phyloP scores from a whole-genome alignment of 2,329 filamentous ascomycete species.

The Phyllosticta citrichinensis region DNA sequence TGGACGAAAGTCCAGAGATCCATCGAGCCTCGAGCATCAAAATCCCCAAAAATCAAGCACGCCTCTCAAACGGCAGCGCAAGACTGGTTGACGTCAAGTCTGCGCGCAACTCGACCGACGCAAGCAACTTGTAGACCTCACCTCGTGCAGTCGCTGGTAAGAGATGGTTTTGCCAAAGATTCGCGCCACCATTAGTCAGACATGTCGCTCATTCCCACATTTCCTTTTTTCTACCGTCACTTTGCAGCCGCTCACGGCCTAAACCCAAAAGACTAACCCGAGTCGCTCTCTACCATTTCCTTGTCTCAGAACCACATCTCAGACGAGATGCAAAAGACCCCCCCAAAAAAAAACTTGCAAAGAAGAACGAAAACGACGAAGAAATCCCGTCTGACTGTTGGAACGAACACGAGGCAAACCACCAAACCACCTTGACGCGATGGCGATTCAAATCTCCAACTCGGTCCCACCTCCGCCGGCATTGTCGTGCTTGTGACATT shows the following conservation, averaged over 20 bases:
- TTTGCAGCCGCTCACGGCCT: background rate
- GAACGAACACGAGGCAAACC: background rate
- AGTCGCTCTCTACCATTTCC: conserved; percentile 7
- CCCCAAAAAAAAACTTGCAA: background rate
- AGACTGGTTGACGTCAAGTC: conserved; percentile 55
- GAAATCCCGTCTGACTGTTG: background rate
- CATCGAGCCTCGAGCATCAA: conserved; percentile 64
- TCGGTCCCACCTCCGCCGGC: background rate
- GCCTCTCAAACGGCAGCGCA: conserved; percentile 67
- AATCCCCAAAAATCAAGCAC: conserved; percentile 53
- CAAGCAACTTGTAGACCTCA: background rate
- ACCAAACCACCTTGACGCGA: background rate
- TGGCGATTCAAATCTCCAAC: background rate
- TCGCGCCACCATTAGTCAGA: background rate
- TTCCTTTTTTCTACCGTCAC: background rate
- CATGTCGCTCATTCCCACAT: conserved; percentile 6
- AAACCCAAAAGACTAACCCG: conserved; percentile 1
- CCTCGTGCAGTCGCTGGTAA: background rate
- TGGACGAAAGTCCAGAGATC: conserved; percentile 23
- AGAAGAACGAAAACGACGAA: background rate
- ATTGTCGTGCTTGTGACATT: background rate
- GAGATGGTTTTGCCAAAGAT: background rate
- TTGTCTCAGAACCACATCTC: background rate
- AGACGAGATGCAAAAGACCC: background rate
- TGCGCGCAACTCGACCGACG: conserved; percentile 12